Base-by-base conservation (phyloP, 164 flowering plant genomes). In the Chimonanthus salicifolius region DNA sequence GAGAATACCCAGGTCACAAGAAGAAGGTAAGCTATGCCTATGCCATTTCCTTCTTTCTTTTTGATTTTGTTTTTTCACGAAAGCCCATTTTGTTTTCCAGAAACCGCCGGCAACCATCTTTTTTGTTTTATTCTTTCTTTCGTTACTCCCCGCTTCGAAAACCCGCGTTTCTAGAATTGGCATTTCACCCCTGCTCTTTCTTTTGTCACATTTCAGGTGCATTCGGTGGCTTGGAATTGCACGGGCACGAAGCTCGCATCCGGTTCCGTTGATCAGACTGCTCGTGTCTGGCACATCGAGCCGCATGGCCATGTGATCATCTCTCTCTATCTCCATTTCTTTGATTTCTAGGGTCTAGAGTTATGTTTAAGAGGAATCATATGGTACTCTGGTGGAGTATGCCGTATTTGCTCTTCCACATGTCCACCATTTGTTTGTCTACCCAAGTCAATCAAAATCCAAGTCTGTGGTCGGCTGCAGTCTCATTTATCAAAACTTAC, bases 151-250 rank as follows among this genome's bases (percentile, higher is more conserved):
- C 21, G 5, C 68, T 65, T 45, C 10, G 43, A 54, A 62, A 63
- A 49, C 13, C 47, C 54, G 72, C 58, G 70, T 45, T 8, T 3
- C 6, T 7, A 54, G 47, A 11, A 62, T 18, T 15, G 64, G n/a
- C 45, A 9, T 45, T 62, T n/a, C 47, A 5, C 2, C 4, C 18
- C 65, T 62, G 9, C 15, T 6, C 9, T 11, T 51, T 5, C 47
- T 71, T 58, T 46, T 7, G 47, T 72, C 44, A 4, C 60, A 58
- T 47, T 13, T n/a, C 20, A 94, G 99, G 99, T 94, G 33, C 99
- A 94, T 80, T 94, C 99, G 8, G 99, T 95, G 69, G 97, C 99
- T 46, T 95, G 99, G 99, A 95, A 93, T 79, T 95, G 97, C 75
- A 75, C 84, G 4, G 98, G 98, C 60, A 87, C 89, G 67, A 95